Conservation (phyloP, 208 protist species). For the Leishmania lainsoni region DNA sequence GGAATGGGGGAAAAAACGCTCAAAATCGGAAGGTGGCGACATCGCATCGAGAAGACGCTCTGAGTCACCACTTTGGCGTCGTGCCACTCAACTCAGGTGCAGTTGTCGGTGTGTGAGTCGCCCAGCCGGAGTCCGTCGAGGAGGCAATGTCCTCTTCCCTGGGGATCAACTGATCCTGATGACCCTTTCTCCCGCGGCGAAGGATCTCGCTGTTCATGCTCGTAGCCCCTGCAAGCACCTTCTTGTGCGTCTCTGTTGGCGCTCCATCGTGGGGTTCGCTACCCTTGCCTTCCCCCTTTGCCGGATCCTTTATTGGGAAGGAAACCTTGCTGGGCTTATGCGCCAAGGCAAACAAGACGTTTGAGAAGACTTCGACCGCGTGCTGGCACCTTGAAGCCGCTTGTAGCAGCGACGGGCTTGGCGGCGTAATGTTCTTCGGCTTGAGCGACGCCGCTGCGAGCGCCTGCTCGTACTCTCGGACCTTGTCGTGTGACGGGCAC, state of each 20-base stretch:
- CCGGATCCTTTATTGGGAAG: constrained; percentile 30
- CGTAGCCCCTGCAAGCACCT: constrained; percentile 44
- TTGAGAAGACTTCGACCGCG: constrained; percentile 54
- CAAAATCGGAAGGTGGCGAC: no score
- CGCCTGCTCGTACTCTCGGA: constrained; percentile 44
- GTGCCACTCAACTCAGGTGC: constrained; percentile 36
- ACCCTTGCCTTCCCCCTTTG: constrained; percentile 4
- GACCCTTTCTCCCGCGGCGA: constrained; percentile 52
- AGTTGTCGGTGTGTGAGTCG: constrained; percentile 3
- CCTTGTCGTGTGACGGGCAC: constrained; percentile 39
- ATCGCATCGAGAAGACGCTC: not conserved
- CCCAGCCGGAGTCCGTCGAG: not conserved
- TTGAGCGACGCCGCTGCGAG: not conserved
- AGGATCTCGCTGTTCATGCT: constrained; percentile 55
- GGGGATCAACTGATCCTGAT: constrained; percentile 37
- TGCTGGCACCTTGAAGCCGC: constrained; percentile 69
- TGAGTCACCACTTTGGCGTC: constrained; percentile 53
- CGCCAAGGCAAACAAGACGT: constrained; percentile 61
- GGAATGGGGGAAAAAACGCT: no score
- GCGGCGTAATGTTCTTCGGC: constrained; percentile 11
- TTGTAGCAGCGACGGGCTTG: constrained; percentile 33
- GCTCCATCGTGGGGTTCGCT: constrained; percentile 24
- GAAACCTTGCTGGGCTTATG: constrained; percentile 82
- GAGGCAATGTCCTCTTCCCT: constrained; percentile 49
- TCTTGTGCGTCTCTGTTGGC: constrained; percentile 51